These are phyloP conservation scores for Aspergillus melleus DNA, from an alignment of 2,329 filamentous ascomycete genomes.

Conservation along the genomic window DNA sequence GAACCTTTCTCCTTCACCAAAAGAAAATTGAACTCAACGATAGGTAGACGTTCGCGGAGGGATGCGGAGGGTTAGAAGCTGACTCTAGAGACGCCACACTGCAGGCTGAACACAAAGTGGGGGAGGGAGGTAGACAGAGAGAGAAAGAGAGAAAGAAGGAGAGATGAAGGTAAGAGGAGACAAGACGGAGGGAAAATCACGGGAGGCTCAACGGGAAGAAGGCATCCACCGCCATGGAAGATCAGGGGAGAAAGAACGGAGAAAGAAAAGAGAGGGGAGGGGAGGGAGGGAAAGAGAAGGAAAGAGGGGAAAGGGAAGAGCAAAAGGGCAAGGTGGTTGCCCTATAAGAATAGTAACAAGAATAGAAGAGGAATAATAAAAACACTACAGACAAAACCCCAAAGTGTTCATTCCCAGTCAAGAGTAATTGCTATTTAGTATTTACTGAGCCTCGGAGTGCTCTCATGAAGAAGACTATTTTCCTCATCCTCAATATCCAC, in stretches of 20 bases:
- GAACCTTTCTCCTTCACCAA: background rate
- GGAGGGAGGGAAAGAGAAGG: background rate
- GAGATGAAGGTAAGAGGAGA: constrained; percentile 2
- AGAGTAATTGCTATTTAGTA: background rate
- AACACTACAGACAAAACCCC: too few species aligned
- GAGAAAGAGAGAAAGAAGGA: constrained; percentile 7
- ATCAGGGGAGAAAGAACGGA: constrained; percentile 4
- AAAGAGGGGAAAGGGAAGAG: too few species aligned
- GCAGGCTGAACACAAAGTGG: constrained; percentile 17
- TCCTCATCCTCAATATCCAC: constrained; percentile 19
- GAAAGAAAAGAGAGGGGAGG: background rate
- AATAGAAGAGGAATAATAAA: too few species aligned
- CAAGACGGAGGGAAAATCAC: constrained; percentile 1
- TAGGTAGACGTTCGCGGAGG: constrained; percentile 3
- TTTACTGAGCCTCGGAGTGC: background rate
- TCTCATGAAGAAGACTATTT: background rate
- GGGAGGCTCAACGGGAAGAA: background rate
- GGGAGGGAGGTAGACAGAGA: constrained; percentile 6
- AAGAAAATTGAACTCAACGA: background rate
- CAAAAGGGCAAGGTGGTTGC: too few species aligned
- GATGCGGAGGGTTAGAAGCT: constrained; percentile 20
- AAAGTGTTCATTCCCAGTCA: too few species aligned
- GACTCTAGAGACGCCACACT: constrained; percentile 18
- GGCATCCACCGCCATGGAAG: background rate
- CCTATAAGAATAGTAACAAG: too few species aligned